Evolutionary conservation across 2,329 filamentous ascomycete species (phyloP).

Genomic region (Blastomyces emzantsi): DNA sequence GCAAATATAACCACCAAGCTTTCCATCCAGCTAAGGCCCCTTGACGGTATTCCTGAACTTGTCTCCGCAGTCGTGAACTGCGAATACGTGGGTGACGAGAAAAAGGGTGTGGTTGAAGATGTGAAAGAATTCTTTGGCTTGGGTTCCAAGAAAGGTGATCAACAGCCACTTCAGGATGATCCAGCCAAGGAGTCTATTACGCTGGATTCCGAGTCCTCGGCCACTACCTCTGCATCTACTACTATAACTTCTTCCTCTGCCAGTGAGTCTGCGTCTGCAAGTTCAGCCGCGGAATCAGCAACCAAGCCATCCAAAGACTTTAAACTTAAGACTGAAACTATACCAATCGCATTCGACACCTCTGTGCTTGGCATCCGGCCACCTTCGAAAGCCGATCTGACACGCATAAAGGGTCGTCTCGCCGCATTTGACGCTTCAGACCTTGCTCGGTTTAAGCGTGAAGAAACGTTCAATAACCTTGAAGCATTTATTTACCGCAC

Average conservation of each 20-base stretch:
- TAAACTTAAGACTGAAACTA: conserved; percentile 43
- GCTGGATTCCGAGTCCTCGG: conserved; percentile 39
- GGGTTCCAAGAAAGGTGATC: conserved; percentile 80
- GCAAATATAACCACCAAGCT: conserved; percentile 74
- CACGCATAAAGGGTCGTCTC: conserved; percentile 60
- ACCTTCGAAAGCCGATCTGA: conserved; percentile 29
- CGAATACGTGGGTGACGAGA: conserved; percentile 60
- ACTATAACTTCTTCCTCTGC: conserved; percentile 29
- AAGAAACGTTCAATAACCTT: conserved; percentile 86
- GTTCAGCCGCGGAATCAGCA: conserved; percentile 36
- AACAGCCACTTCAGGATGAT: conserved; percentile 57
- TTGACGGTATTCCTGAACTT: conserved; percentile 74
- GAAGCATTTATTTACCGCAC: conserved; percentile 87
- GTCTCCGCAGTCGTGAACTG: conserved; percentile 71
- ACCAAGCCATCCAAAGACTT: conserved; percentile 30
- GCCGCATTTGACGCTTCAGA: conserved; percentile 82
- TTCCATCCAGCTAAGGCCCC: conserved; percentile 58
- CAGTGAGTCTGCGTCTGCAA: conserved; percentile 43
- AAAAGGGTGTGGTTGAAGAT: conserved; percentile 79
- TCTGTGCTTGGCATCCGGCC: conserved; percentile 37
- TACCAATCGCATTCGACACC: conserved; percentile 44
- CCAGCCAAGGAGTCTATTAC: conserved; percentile 42
- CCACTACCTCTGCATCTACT: conserved; percentile 31
- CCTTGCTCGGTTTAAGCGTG: conserved; percentile 61
- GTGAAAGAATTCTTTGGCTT: conserved; percentile 96